These are phyloP conservation scores for Phytophthora europaea DNA, from an alignment of 352 stramenopile species.

Conservation along the genomic window DNA sequence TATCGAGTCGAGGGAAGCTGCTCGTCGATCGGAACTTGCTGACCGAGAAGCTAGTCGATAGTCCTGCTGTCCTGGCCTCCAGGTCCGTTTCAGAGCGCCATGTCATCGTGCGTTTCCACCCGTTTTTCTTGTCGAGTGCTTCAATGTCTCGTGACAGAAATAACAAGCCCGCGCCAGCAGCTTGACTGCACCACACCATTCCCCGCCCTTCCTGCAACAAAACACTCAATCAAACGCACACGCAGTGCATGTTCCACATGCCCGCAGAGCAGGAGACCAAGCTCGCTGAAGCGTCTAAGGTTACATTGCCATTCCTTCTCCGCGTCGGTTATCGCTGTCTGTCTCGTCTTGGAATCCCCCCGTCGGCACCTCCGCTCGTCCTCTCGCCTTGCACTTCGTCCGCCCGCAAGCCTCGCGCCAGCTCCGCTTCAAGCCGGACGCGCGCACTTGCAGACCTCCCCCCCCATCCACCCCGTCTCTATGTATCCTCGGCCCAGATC, in stretches of 20 bases:
- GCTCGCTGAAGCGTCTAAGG: constrained; percentile 44
- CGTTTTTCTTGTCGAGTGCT: constrained; percentile 34
- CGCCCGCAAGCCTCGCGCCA: constrained; percentile 9
- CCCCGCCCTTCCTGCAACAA: neutral
- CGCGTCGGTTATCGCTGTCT: constrained; percentile 36
- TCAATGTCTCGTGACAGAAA: constrained; percentile 23
- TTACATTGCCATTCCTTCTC: constrained; percentile 47
- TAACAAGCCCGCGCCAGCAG: constrained; percentile 16
- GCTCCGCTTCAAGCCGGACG: constrained; percentile 25
- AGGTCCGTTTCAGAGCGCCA: constrained; percentile 34
- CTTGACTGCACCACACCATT: constrained; percentile 4
- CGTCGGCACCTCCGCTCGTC: constrained; percentile 11
- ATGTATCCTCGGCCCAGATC: constrained; percentile 44
- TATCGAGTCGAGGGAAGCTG: constrained; percentile 7
- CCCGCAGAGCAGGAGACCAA: constrained; percentile 6
- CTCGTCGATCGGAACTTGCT: constrained; percentile 16
- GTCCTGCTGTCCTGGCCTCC: constrained; percentile 10
- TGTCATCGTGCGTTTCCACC: constrained; percentile 31
- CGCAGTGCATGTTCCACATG: constrained; percentile 1
- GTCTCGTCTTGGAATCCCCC: constrained; percentile 3
- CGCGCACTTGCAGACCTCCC: constrained; percentile 8
- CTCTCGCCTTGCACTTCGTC: constrained; percentile 23
- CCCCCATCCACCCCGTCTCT: constrained; percentile 21
- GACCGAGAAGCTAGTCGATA: constrained; percentile 1
- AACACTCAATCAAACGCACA: constrained; percentile 6